phyloP scores from a whole-genome alignment of 1,284 basidiomycete genomes.

The Apiotrichum veenhuisii region DNA sequence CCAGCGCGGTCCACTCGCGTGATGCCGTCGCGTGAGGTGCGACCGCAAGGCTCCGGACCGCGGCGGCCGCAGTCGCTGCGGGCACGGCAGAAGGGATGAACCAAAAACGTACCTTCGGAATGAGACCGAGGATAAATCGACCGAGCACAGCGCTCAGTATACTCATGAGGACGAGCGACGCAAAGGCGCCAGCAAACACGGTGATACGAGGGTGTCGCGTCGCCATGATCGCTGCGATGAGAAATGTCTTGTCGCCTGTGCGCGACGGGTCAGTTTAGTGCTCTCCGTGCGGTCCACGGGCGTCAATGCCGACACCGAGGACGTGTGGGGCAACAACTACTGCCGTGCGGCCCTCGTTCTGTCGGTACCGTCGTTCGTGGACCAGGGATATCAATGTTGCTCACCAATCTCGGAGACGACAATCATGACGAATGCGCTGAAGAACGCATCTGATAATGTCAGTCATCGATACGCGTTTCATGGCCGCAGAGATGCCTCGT shows the following conservation, averaged over 20 bases:
- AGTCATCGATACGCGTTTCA: no score
- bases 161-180: constrained; percentile 87
- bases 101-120: constrained; percentile 59
- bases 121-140: constrained; percentile 72
- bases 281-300: no score
- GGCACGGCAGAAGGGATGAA: no score
- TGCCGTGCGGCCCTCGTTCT: no score
- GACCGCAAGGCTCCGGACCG: no score
- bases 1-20: no score
- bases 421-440: constrained; percentile 79
- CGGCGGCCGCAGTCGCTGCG: no score
- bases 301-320: no score
- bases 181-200: constrained; percentile 87
- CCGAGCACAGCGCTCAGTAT: constrained; percentile 83
- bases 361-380: no score
- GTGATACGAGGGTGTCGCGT: constrained; percentile 83
- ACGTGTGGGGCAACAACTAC: no score
- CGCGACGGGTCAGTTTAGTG: background rate
- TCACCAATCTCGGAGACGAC: constrained; percentile 72
- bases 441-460: constrained; percentile 54
- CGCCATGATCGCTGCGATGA: constrained; percentile 93
- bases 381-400: constrained; percentile 6
- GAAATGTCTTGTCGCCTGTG: constrained; percentile 92
- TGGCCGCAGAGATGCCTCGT: no score
- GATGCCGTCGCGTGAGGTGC: no score